phyloP scores from a whole-genome alignment of 179 eudicot species.

The Drosera spatulata region DNA sequence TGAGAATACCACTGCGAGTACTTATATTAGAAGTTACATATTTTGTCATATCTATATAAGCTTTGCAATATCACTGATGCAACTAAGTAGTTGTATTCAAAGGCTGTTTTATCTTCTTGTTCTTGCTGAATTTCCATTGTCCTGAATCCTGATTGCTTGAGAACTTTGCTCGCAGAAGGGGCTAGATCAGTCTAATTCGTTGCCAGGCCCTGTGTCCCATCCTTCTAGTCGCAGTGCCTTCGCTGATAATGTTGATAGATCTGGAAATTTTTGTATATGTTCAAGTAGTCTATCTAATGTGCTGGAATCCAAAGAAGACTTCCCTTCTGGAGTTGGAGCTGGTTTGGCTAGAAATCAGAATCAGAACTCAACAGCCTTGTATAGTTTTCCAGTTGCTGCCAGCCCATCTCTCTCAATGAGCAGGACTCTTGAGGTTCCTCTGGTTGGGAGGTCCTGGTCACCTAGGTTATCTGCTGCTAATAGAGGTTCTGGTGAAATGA shows the following conservation, averaged over 20 bases:
- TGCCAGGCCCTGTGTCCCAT: conserved; percentile 15
- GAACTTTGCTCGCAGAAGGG: conserved; percentile 36
- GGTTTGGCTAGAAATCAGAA: conserved; percentile 23
- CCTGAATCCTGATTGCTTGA: neutral
- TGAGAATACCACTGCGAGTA: neutral
- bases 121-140: neutral
- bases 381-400: conserved; percentile 17
- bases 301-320: conserved; percentile 11
- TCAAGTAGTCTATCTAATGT: conserved; percentile 16
- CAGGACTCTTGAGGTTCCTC: conserved; percentile 25
- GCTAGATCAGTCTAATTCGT: conserved; percentile 20
- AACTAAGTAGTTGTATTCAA: neutral
- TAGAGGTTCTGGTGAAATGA: conserved; percentile 9
- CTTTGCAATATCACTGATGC: too few species aligned
- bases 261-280: conserved; percentile 11
- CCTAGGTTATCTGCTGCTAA: conserved; percentile 14
- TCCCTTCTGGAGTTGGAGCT: conserved; percentile 8
- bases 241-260: conserved; percentile 9
- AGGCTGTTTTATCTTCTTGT: neutral
- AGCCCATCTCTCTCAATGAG: conserved; percentile 19
- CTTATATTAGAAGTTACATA: neutral
- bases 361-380: conserved; percentile 17
- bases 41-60: neutral
- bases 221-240: conserved; percentile 19
- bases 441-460: conserved; percentile 18